Conservation (phyloP, 2,329 filamentous ascomycete species). For the Xylaria sp. region DNA sequence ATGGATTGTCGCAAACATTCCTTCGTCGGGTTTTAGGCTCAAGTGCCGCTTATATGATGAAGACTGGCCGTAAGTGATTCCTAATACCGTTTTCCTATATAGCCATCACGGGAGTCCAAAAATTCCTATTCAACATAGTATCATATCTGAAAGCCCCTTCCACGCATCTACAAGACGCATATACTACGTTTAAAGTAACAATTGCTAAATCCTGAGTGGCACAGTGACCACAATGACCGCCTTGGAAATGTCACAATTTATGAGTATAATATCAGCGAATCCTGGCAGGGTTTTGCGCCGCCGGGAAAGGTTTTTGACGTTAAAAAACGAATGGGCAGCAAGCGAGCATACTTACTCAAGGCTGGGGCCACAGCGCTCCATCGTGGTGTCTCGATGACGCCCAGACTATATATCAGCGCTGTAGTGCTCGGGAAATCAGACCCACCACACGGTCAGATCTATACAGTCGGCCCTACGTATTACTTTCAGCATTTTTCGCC, state of each 20-base stretch:
- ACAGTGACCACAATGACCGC: conserved; percentile 76
- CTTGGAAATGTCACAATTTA: conserved; percentile 83
- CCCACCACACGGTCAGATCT: conserved; percentile 70
- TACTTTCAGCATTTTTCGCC: conserved; percentile 89
- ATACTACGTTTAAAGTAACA: neutral
- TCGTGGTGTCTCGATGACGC: conserved; percentile 69
- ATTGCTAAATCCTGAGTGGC: neutral
- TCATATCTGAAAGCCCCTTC: neutral
- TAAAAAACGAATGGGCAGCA: conserved; percentile 85
- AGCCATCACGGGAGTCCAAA: neutral
- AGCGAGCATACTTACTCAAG: conserved; percentile 80
- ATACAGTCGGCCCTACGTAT: conserved; percentile 75
- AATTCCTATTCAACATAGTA: neutral
- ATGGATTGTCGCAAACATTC: conserved; percentile 89
- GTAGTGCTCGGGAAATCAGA: conserved; percentile 79
- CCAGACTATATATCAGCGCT: conserved; percentile 73
- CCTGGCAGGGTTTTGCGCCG: conserved; percentile 72
- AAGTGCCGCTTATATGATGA: conserved; percentile 92
- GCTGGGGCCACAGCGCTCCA: conserved; percentile 68
- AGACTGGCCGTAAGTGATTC: conserved; percentile 63
- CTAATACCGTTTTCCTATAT: neutral
- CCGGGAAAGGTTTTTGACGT: conserved; percentile 66
- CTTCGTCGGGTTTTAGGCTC: conserved; percentile 77
- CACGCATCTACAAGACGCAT: neutral
- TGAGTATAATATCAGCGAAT: conserved; percentile 62